Conservation (phyloP, 768 basidiomycete genomes). For the Leccinum broughii region DNA sequence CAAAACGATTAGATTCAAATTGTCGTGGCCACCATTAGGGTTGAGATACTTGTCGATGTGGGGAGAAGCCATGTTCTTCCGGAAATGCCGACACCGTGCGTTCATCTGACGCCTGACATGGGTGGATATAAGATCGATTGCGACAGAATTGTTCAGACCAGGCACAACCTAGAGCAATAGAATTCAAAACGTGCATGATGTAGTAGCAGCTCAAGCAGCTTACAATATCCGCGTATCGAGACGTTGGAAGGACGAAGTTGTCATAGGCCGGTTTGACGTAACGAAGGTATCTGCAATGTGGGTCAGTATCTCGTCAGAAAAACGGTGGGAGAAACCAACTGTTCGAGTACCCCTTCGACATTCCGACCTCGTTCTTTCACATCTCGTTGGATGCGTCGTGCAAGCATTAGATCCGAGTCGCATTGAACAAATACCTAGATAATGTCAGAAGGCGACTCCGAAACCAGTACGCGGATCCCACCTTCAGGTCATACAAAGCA, state of each 20-base stretch:
- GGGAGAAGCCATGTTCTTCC: constrained; percentile 67
- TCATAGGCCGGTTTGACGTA: constrained; percentile 96
- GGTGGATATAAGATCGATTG: constrained; percentile 90
- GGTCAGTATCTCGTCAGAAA: constrained; percentile 3
- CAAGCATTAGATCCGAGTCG: constrained; percentile 96
- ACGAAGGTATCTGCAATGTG: constrained; percentile 71
- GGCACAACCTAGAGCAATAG: constrained; percentile 80
- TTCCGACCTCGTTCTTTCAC: constrained; percentile 83
- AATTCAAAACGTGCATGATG: not conserved
- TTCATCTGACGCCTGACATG: constrained; percentile 85
- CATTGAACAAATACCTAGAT: constrained; percentile 83
- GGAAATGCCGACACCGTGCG: constrained; percentile 72
- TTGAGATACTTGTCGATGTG: constrained; percentile 37
- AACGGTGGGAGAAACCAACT: constrained; percentile 47
- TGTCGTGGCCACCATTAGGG: constrained; percentile 41
- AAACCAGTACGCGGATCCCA: constrained; percentile 25
- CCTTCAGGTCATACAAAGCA: constrained; percentile 90
- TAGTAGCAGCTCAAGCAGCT: constrained; percentile 3
- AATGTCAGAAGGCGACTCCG: not conserved
- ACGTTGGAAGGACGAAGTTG: constrained; percentile 87
- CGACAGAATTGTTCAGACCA: constrained; percentile 83
- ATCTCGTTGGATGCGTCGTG: constrained; percentile 86
- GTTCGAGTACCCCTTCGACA: constrained; percentile 86
- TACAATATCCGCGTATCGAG: constrained; percentile 89
- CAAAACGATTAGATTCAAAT: constrained; percentile 61